A percentile compares a stretch with the other conserved stretches of the same genome.
Conservation (phyloP, 768 basidiomycete species). For the Mycena chlorophos region DNA sequence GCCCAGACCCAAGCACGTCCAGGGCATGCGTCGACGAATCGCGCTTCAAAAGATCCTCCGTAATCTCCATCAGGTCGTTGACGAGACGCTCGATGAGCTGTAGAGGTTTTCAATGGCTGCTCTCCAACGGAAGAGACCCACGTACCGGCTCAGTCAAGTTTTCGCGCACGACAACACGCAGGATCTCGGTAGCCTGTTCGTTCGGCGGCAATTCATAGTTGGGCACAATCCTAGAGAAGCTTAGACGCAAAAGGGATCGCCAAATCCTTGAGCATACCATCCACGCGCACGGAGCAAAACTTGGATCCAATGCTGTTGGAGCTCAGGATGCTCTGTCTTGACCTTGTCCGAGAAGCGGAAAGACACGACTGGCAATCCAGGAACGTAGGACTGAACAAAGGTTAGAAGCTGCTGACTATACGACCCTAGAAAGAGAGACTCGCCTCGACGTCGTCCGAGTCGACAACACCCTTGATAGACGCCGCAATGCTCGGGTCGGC, state of each 20-base stretch:
- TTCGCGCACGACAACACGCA: conserved; percentile 67
- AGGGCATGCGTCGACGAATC: conserved; percentile 55
- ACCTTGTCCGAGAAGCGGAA: conserved; percentile 65
- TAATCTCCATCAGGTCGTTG: conserved; percentile 69
- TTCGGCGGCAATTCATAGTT: conserved; percentile 56
- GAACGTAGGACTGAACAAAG: conserved; percentile 44
- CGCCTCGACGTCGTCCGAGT: conserved; percentile 63
- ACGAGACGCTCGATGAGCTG: conserved; percentile 68
- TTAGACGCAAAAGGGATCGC: not conserved
- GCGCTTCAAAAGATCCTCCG: conserved; percentile 52
- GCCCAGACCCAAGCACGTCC: conserved; percentile 37
- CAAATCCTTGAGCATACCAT: conserved; percentile 45
- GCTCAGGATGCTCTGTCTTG: conserved; percentile 51
- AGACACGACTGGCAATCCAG: conserved; percentile 65
- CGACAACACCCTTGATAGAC: conserved; percentile 35
- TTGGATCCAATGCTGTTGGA: conserved; percentile 64
- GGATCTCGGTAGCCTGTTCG: conserved; percentile 54
- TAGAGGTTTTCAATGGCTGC: conserved; percentile 59
- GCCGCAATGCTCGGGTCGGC: conserved; percentile 28
- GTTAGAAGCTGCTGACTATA: not conserved
- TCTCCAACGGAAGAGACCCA: conserved; percentile 34
- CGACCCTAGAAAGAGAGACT: conserved; percentile 2
- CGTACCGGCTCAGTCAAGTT: conserved; percentile 52
- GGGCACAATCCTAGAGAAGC: conserved; percentile 45
- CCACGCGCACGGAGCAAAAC: conserved; percentile 50